Percentiles rank a stretch among this genome's conserved stretches.
These are phyloP conservation scores for Colletotrichum lentis DNA, from an alignment of 2,329 filamentous ascomycete genomes.

Conservation along the genomic window DNA sequence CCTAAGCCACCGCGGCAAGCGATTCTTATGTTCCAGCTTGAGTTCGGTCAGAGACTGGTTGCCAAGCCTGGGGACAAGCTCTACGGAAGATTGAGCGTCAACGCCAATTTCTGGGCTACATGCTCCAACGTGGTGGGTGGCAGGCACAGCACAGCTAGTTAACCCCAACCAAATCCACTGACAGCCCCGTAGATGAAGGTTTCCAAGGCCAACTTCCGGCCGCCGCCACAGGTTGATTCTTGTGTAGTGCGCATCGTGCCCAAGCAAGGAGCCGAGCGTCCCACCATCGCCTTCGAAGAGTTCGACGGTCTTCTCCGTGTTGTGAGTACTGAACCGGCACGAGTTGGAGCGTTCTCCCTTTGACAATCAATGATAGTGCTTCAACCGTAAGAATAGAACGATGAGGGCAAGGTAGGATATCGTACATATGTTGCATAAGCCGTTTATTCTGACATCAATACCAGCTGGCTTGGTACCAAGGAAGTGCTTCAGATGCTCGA, in stretches of 20 bases:
- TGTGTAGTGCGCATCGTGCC: constrained; percentile 90
- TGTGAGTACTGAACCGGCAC: constrained; percentile 51
- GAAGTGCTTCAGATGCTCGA: constrained; percentile 85
- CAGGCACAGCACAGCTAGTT: background rate
- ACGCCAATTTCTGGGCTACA: constrained; percentile 39
- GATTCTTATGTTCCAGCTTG: constrained; percentile 95
- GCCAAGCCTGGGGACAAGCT: constrained; percentile 67
- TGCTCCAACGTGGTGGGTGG: constrained; percentile 37
- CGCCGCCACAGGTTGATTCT: constrained; percentile 90
- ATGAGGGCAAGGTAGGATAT: constrained; percentile 64
- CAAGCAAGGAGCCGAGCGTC: constrained; percentile 77
- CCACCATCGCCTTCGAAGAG: constrained; percentile 91
- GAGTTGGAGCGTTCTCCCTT: background rate
- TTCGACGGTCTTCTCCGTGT: constrained; percentile 90
- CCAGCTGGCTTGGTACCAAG: constrained; percentile 78
- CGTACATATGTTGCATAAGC: background rate
- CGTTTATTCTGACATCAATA: background rate
- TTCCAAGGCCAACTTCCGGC: constrained; percentile 78
- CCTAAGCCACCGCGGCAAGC: constrained; percentile 82
- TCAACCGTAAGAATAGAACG: constrained; percentile 86
- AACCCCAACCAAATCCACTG: background rate
- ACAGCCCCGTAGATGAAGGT: constrained; percentile 37
- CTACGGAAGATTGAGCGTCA: constrained; percentile 53
- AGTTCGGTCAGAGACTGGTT: constrained; percentile 90
- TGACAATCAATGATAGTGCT: constrained; percentile 43